These are phyloP conservation scores for Cantharellus anzutake DNA, from an alignment of 768 basidiomycete species.

Conservation along the genomic window DNA sequence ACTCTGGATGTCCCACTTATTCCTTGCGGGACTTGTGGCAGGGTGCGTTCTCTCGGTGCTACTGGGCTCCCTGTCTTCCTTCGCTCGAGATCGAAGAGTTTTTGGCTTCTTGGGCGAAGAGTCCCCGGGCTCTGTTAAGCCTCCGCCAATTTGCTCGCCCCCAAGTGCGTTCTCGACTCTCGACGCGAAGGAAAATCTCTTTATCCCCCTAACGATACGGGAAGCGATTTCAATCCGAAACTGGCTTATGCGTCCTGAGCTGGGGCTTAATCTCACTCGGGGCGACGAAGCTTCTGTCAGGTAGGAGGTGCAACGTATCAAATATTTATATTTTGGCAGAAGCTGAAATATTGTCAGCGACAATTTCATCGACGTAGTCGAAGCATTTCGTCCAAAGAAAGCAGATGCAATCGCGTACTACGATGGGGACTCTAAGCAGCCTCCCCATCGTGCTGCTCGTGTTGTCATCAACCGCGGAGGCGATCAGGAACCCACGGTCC, in stretches of 20 bases:
- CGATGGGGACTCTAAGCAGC: neutral
- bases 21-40: too few species aligned
- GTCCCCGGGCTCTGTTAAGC: too few species aligned
- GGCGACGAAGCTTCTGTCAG: too few species aligned
- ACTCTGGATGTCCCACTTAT: too few species aligned
- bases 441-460: neutral
- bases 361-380: constrained; percentile 33
- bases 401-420: neutral
- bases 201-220: neutral
- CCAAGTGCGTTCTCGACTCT: neutral
- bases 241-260: neutral
- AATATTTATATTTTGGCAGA: too few species aligned
- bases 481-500: neutral
- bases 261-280: too few species aligned
- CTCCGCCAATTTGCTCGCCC: neutral
- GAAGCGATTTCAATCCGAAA: neutral
- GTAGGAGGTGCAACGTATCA: too few species aligned
- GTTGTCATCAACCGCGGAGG: neutral
- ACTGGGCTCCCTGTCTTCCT: too few species aligned
- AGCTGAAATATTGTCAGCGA: constrained; percentile 16
- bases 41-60: too few species aligned
- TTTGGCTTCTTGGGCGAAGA: too few species aligned
- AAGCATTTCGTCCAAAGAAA: constrained; percentile 31
- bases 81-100: too few species aligned
- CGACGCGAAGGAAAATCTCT: neutral